Evolutionary conservation across 306 rosid genomes (phyloP), one percentile per base, ranked within the genome.

Genomic region (Inga oerstediana): DNA sequence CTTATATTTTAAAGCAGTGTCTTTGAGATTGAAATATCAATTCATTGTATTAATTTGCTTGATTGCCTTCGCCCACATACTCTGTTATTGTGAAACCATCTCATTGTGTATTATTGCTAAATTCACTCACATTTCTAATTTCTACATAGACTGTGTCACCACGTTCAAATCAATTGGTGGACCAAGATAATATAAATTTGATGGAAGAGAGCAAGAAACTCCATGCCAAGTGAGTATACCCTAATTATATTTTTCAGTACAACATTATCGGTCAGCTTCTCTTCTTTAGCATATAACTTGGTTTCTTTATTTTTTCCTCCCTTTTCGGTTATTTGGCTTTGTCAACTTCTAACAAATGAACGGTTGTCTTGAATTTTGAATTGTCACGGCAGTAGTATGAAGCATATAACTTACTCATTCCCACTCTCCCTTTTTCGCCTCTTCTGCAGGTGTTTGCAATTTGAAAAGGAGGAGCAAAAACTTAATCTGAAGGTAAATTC

Each of bases 401-500:
- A 41, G 64, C 77, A 62, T 65, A 48, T 76, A 81, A 41, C 70
- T 85, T 69, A 54, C 77, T 20, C 80, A 5, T 83, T 13, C 8
- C 22, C 71, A 67, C 54, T 43, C 75, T 11, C 37, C n/a, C 6
- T 22, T 54, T 71, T 39, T 67, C 58, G 34, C 54, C 45, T 59
- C 14, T 87, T 68, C 43, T 81, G 79, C 92, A 96, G 99, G 77
- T 94, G 91, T 58, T 75, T 79, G 81, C 92, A 91, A 82, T 88
- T 78, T 72, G 90, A 83, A 61, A 87, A 83, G 89, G 79, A 72
- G 69, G 87, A 81, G 79, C 89, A 86, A 85, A 86, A 89, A 77
- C 91, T 91, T 80, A 80, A 84, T 77, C 83, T 81, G 62, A 91
- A 89, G 99, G 99, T 95, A 89, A 76, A 76, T 77, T 74, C 30